phyloP scores from a whole-genome alignment of 1,139 yeast genomes.

The Wickerhamiella pararugosa region DNA sequence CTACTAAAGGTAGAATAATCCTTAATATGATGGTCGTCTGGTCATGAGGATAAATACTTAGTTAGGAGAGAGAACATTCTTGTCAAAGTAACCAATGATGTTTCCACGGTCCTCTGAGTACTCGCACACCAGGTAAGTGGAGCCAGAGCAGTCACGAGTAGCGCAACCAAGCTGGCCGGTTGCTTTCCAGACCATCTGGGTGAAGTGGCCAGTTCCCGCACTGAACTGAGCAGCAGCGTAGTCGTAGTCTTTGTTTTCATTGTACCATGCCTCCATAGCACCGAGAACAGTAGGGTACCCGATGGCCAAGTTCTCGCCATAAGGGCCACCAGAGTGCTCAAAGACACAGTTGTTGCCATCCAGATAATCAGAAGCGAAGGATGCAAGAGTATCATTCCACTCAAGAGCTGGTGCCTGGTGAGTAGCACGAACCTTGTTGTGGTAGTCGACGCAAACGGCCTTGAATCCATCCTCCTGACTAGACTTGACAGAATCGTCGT shows the following conservation, averaged over 20 bases:
- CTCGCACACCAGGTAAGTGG: constrained; percentile 40
- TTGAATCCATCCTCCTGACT: too few relatives aligned
- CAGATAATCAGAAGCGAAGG: constrained; percentile 48
- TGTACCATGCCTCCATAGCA: constrained; percentile 75
- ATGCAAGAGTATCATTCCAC: constrained; percentile 52
- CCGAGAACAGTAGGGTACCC: constrained; percentile 44
- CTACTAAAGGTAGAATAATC: too few relatives aligned
- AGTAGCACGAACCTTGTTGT: constrained; percentile 51
- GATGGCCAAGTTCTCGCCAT: constrained; percentile 79
- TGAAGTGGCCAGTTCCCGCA: constrained; percentile 52
- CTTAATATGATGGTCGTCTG: too few relatives aligned
- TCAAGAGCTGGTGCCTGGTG: constrained; percentile 46
- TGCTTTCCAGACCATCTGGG: constrained; percentile 72
- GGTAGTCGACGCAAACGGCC: constrained; percentile 30
- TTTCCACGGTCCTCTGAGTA: constrained; percentile 46
- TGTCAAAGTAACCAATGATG: constrained; percentile 21
- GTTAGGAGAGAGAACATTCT: constrained; percentile 5
- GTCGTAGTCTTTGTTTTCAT: constrained; percentile 42
- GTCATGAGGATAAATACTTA: too few relatives aligned
- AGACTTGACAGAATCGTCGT: constrained; percentile 7
- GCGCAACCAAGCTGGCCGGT: constrained; percentile 68
- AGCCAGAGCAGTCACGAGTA: constrained; percentile 21
- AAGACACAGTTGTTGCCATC: constrained; percentile 51
- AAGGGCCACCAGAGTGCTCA: constrained; percentile 61
- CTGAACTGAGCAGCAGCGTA: constrained; percentile 31